Percentiles rank a stretch among this genome's conserved stretches.
Evolutionary conservation across 305 asterid genomes (phyloP).

Genomic region (Stenogyne calaminthoides): DNA sequence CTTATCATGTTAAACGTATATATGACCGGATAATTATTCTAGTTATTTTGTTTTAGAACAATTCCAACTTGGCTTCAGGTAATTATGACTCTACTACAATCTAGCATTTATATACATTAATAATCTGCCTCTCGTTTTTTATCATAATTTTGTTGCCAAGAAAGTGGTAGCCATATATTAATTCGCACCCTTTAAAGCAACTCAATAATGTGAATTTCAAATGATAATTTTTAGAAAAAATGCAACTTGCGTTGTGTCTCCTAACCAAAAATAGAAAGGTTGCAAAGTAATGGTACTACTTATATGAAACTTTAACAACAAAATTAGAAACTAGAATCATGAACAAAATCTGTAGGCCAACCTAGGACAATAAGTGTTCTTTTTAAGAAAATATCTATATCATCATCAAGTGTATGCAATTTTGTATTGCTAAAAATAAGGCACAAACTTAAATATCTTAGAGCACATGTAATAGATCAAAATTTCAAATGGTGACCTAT

Average conservation of each 20-base stretch:
- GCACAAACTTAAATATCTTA: neutral
- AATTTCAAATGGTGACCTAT: neutral
- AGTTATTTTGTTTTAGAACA: slow-evolving; percentile 15
- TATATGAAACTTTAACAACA: slow-evolving; percentile 17
- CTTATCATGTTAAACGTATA: too few species aligned
- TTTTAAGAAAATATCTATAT: neutral
- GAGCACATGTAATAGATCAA: neutral
- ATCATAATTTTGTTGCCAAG: slow-evolving; percentile 22
- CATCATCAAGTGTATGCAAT: neutral
- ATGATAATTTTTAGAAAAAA: slow-evolving; percentile 22
- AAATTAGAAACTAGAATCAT: slow-evolving; percentile 20
- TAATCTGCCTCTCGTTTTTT: neutral
- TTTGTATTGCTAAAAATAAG: neutral
- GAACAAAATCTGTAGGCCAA: slow-evolving; percentile 24
- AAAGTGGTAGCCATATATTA: slow-evolving; percentile 27
- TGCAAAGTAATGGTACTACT: slow-evolving; percentile 20
- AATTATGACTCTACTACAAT: slow-evolving; percentile 16
- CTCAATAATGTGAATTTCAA: slow-evolving; percentile 34
- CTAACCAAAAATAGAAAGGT: slow-evolving; percentile 39
- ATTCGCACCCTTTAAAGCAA: slow-evolving; percentile 29
- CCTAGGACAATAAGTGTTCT: neutral
- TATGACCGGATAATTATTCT: neutral
- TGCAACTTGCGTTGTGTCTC: slow-evolving; percentile 41
- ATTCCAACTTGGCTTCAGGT: slow-evolving; percentile 24
- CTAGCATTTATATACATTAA: neutral